These are phyloP conservation scores for Scleromitrula shiraiana DNA, from an alignment of 2,329 filamentous ascomycete species.

Conservation along the genomic window DNA sequence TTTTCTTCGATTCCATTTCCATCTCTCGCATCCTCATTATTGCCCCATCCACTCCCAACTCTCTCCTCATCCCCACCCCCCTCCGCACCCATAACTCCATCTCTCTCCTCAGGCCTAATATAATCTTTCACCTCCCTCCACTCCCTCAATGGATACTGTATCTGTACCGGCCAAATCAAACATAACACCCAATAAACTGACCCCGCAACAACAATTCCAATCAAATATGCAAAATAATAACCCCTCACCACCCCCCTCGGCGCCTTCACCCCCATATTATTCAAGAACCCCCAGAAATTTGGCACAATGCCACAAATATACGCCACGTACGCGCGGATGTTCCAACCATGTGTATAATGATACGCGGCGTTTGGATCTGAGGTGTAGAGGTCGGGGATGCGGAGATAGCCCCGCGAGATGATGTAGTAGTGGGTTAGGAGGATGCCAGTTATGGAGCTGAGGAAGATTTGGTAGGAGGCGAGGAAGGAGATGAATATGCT, in stretches of 20 bases:
- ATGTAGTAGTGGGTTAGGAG: slow-evolving; percentile 37
- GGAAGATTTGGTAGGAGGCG: slow-evolving; percentile 36
- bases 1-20: too few relatives aligned
- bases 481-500: slow-evolving; percentile 35
- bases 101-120: slow-evolving; percentile 24
- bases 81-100: too few relatives aligned
- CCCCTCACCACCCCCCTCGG: slow-evolving; percentile 34
- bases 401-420: slow-evolving; percentile 30
- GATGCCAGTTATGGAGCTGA: slow-evolving; percentile 36
- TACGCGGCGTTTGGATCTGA: slow-evolving; percentile 26
- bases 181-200: slow-evolving; percentile 22
- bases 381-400: slow-evolving; percentile 32
- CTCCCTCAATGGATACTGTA: slow-evolving; percentile 15
- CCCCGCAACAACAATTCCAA: slow-evolving; percentile 40
- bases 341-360: slow-evolving; percentile 31
- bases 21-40: too few relatives aligned
- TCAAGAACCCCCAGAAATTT: slow-evolving; percentile 36
- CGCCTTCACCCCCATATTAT: slow-evolving; percentile 33
- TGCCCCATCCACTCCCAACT: not conserved
- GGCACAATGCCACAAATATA: slow-evolving; percentile 33
- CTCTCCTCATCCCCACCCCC: not conserved
- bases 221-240: slow-evolving; percentile 49
- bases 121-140: slow-evolving; percentile 34
- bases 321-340: slow-evolving; percentile 29
- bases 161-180: slow-evolving; percentile 14